phyloP scores from a whole-genome alignment of 371 early-diverging fungal species.

The Mucor irregularis region DNA sequence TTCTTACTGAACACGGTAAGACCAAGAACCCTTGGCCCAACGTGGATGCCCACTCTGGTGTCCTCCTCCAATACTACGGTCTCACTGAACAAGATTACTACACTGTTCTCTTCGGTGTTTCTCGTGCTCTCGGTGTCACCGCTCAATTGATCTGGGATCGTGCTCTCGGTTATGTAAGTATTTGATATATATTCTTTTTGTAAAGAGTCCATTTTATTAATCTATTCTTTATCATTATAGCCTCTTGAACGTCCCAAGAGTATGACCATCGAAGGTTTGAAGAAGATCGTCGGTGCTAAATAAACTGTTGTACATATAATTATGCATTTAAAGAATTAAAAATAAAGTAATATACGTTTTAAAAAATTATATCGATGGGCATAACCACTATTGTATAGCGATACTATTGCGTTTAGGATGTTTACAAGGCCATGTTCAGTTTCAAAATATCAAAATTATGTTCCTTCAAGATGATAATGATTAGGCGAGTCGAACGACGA shows the following conservation, averaged over 20 bases:
- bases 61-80: slow-evolving; percentile 95
- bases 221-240: slow-evolving; percentile 23
- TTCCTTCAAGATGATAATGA: no score
- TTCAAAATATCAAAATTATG: no score
- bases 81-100: slow-evolving; percentile 98
- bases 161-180: slow-evolving; percentile 71
- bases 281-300: slow-evolving; percentile 71
- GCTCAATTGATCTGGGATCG: slow-evolving; percentile 96
- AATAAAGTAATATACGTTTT: no score
- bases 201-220: slow-evolving; percentile 12
- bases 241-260: slow-evolving; percentile 97
- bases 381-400: no score
- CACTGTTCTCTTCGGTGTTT: slow-evolving; percentile 98
- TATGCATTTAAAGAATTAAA: slow-evolving; percentile 5
- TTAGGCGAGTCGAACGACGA: no score
- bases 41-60: slow-evolving; percentile 98
- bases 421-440: no score
- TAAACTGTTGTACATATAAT: no score
- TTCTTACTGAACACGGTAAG: slow-evolving; percentile 98
- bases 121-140: slow-evolving; percentile 94
- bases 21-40: slow-evolving; percentile 99
- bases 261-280: slow-evolving; percentile 84
- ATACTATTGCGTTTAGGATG: no score
- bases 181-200: slow-evolving; percentile 62
- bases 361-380: no score